phyloP scores from a whole-genome alignment of 148 eudicot genomes.

The Limonium bicolor region DNA sequence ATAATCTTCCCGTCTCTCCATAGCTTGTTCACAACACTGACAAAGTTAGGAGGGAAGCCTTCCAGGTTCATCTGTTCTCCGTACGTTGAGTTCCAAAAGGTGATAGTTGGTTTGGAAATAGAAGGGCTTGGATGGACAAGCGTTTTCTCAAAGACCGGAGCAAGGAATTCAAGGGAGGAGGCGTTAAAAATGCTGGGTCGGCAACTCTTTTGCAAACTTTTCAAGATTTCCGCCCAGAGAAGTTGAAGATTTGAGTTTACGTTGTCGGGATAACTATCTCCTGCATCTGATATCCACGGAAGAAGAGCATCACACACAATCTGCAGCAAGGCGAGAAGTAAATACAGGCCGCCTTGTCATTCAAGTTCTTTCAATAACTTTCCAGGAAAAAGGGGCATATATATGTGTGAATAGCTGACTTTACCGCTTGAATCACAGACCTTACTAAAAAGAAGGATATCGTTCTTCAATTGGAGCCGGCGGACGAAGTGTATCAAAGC shows the following conservation, averaged over 20 bases:
- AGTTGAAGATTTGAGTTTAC: conserved; percentile 20
- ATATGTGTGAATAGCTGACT: background rate
- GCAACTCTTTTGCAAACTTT: conserved; percentile 32
- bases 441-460: conserved; percentile 34
- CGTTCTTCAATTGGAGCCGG: conserved; percentile 37
- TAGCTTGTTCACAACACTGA: conserved; percentile 50
- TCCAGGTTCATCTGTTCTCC: conserved; percentile 33
- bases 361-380: background rate
- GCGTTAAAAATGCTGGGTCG: conserved; percentile 45
- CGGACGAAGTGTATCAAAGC: conserved; percentile 29
- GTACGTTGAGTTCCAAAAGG: conserved; percentile 73
- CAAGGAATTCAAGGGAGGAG: conserved; percentile 42
- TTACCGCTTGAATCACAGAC: conserved; percentile 14
- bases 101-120: conserved; percentile 41
- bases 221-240: conserved; percentile 52
- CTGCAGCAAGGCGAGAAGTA: conserved; percentile 20
- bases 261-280: conserved; percentile 8
- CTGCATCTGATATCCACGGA: conserved; percentile 36
- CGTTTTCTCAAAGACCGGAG: conserved; percentile 41
- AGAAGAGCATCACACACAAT: conserved; percentile 32
- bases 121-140: conserved; percentile 52
- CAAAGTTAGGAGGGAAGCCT: conserved; percentile 36
- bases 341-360: background rate
- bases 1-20: conserved; percentile 33
- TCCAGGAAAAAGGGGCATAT: background rate